A percentile compares a stretch with the other conserved stretches of the same genome.
phyloP scores from a whole-genome alignment of 257 asterid species.

The Solanum arcanum region DNA sequence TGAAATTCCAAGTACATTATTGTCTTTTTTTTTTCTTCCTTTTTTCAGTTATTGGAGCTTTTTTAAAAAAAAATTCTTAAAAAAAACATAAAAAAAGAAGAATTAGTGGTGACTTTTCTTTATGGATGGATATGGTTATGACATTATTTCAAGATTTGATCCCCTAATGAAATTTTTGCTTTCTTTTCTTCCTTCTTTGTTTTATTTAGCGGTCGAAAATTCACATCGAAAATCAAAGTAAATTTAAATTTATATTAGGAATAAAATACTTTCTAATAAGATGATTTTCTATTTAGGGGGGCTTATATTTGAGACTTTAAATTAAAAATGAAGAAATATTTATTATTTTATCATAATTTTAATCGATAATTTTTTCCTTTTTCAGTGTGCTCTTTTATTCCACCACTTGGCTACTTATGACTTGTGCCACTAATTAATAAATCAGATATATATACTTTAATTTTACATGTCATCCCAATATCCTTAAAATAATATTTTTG shows the following conservation, averaged over 20 bases:
- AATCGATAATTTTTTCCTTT: neutral
- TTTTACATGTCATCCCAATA: neutral
- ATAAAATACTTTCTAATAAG: too few species aligned
- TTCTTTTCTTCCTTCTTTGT: neutral
- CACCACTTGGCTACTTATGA: neutral
- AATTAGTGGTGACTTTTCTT: neutral
- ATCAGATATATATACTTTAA: neutral
- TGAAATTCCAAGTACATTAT: neutral
- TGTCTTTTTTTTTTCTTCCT: neutral
- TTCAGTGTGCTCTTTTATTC: neutral
- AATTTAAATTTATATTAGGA: too few species aligned
- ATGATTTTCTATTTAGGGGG: neutral
- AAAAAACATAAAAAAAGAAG: neutral
- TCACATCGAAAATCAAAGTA: accelerated
- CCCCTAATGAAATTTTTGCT: neutral
- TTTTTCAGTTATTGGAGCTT: neutral
- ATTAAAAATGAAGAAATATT: too few species aligned
- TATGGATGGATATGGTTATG: neutral
- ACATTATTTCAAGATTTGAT: neutral
- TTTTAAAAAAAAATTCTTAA: too few species aligned
- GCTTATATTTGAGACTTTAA: accelerated
- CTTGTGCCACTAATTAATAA: neutral
- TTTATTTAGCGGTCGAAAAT: accelerated
- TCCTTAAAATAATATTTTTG: neutral
- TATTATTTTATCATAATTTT: too few species aligned